Percentiles rank a stretch among this genome's conserved stretches.
Evolutionary conservation across 2,329 filamentous ascomycete species (phyloP).

Genomic region (Fusarium beomiforme): DNA sequence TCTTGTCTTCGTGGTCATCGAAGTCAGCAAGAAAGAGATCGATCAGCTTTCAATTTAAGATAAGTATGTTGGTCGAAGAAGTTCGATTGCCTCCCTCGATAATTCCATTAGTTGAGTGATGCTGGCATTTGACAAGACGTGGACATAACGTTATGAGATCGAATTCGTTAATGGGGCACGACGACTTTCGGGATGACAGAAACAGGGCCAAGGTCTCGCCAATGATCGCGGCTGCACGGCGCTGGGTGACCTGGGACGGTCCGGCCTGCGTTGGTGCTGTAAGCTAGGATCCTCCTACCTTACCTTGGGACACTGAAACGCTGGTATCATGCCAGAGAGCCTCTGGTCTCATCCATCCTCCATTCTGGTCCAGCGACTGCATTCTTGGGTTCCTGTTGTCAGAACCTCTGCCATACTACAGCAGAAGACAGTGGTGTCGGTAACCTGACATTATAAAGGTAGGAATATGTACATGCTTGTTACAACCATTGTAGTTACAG

Average conservation of each 20-base stretch:
- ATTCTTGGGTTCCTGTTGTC: background rate
- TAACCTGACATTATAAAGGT: background rate
- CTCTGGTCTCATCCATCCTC: conserved; percentile 8
- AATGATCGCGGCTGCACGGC: conserved; percentile 19
- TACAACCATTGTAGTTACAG: background rate
- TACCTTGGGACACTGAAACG: conserved; percentile 23
- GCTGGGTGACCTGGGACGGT: conserved; percentile 38
- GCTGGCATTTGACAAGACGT: background rate
- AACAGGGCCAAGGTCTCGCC: conserved; percentile 13
- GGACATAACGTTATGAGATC: background rate
- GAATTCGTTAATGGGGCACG: conserved; percentile 15
- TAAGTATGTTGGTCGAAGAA: too few relatives aligned
- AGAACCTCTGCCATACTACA: conserved; percentile 27
- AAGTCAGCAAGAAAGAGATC: background rate
- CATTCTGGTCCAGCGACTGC: conserved; percentile 16
- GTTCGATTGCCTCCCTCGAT: too few relatives aligned
- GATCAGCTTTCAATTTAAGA: background rate
- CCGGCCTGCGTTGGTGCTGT: conserved; percentile 31
- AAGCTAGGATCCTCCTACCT: conserved; percentile 6
- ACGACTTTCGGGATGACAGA: conserved; percentile 17
- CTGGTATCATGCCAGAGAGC: conserved; percentile 17
- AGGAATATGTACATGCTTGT: conserved; percentile 18
- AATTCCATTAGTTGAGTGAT: background rate
- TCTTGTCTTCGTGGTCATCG: too few relatives aligned
- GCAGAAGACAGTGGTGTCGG: conserved; percentile 26